Evolutionary conservation across 1,139 yeast genomes (phyloP), one percentile per base, ranked within the genome.

Genomic region (Pichia sp.): DNA sequence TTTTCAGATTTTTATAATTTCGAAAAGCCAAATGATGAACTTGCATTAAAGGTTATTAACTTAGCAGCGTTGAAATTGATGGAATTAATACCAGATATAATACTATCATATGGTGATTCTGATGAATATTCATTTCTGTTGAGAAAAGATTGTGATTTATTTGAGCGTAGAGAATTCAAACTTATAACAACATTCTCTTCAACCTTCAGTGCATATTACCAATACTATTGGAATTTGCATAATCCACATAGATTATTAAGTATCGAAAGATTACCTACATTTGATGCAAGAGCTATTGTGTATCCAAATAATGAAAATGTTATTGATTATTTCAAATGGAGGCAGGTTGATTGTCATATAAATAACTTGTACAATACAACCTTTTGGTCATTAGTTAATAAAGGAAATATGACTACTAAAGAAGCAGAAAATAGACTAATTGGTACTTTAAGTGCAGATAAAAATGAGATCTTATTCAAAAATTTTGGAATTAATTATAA

Each of bases 281-380:
- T 92, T 65, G 99, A 92, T 66, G 89, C 95, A 0, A 70, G 99
- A 42, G 95, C 95, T 1, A 95, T 92, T 13, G 69, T 80, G 2
- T 92, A 92, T 59, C 99, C 99, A 0, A 78, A 76, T 48, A 57
- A 69, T 26, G 60, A 69, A 11, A 69, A 73, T 2, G 72, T 90
- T 2, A 71, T 86, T 47, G 97, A 92, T 63, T 94, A 94, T 62
- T 77, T 94, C 54, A 70, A 85, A 48, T 94, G 99, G 99, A 73
- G 99, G 57, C 97, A 88, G 63, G 98, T 85, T 1, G 99, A 92
- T 63, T 92, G 98, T 49, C 98, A 92, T 66, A 92, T 92, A 49
- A 92, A 92, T 63, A 92, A 92, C 63, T 68, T 94, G 53, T 94
- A 90, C 70, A 92, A 92, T 61, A 94, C 99, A 0, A 72, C 89